These are phyloP conservation scores for Yamadazyma conglobata DNA, from an alignment of 1,139 yeast species.

Conservation along the genomic window DNA sequence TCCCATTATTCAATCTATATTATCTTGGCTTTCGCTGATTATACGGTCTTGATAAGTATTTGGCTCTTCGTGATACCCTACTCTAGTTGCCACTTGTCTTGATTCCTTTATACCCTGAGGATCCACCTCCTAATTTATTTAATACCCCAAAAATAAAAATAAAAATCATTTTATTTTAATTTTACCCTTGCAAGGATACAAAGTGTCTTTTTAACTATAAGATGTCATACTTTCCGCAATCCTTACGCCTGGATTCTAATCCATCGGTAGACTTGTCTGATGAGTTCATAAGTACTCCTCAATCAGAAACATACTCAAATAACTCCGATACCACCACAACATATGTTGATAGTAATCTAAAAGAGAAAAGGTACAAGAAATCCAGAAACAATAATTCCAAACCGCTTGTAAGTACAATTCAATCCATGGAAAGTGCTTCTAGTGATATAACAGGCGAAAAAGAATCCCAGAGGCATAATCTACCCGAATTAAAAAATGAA, in stretches of 20 bases:
- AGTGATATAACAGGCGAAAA: neutral
- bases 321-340: conserved; percentile 18
- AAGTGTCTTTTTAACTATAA: too few species aligned
- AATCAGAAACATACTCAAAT: conserved; percentile 10
- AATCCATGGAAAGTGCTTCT: conserved; percentile 8
- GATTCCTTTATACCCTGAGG: too few species aligned
- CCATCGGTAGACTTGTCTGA: conserved; percentile 8
- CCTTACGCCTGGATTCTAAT: conserved; percentile 7
- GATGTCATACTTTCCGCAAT: conserved; percentile 11
- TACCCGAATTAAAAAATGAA: conserved; percentile 21
- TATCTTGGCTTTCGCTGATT: too few species aligned
- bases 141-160: conserved; percentile 4
- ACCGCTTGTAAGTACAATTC: conserved; percentile 13
- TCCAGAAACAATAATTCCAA: conserved; percentile 7
- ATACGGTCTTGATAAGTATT: too few species aligned
- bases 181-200: too few species aligned
- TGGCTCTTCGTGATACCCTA: too few species aligned
- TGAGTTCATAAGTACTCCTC: conserved; percentile 7
- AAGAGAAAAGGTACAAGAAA: conserved; percentile 1
- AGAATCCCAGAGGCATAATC: neutral
- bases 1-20: too few species aligned
- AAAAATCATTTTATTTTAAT: too few species aligned
- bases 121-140: too few species aligned
- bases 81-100: too few species aligned
- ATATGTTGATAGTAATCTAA: conserved; percentile 12